Conservation (phyloP, 1,139 yeast species). For the Suhomyces taliae region DNA sequence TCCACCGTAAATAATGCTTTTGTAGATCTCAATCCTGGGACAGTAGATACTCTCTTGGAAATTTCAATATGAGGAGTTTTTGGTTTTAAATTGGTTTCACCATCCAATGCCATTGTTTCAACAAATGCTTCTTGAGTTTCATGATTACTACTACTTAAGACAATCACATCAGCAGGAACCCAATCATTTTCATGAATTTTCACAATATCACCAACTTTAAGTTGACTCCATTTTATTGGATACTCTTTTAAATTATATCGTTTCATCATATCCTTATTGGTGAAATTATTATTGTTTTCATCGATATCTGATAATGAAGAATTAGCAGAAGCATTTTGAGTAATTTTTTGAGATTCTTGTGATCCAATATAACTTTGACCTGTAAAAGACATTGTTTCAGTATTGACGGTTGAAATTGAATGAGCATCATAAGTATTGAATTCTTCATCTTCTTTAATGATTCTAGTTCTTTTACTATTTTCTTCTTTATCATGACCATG, state of each 20-base stretch:
- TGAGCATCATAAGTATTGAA: slow-evolving; percentile 35
- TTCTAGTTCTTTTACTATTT: slow-evolving; percentile 59
- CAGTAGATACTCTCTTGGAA: slow-evolving; percentile 48
- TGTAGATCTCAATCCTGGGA: slow-evolving; percentile 50
- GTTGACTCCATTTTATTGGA: slow-evolving; percentile 64
- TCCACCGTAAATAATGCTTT: slow-evolving; percentile 65
- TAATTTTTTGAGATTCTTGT: not conserved
- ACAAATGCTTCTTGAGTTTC: slow-evolving; percentile 74
- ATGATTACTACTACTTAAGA: slow-evolving; percentile 59
- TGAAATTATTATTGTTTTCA: slow-evolving; percentile 10
- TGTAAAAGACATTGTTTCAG: slow-evolving; percentile 28
- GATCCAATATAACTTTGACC: slow-evolving; percentile 1
- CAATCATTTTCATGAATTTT: slow-evolving; percentile 77
- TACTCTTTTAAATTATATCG: slow-evolving; percentile 36
- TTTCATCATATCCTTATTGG: slow-evolving; percentile 29
- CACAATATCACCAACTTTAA: slow-evolving; percentile 83
- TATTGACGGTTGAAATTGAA: slow-evolving; percentile 37
- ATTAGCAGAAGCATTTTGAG: slow-evolving; percentile 3
- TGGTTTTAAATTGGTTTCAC: slow-evolving; percentile 88
- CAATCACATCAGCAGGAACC: slow-evolving; percentile 86
- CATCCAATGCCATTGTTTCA: slow-evolving; percentile 97
- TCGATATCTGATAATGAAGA: slow-evolving; percentile 10
- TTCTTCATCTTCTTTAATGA: slow-evolving; percentile 36
- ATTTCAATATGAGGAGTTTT: slow-evolving; percentile 67
- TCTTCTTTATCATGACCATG: slow-evolving; percentile 85